Evolutionary conservation across 1,284 basidiomycete genomes (phyloP).

Genomic region (Microbotryomycetes sp.): DNA sequence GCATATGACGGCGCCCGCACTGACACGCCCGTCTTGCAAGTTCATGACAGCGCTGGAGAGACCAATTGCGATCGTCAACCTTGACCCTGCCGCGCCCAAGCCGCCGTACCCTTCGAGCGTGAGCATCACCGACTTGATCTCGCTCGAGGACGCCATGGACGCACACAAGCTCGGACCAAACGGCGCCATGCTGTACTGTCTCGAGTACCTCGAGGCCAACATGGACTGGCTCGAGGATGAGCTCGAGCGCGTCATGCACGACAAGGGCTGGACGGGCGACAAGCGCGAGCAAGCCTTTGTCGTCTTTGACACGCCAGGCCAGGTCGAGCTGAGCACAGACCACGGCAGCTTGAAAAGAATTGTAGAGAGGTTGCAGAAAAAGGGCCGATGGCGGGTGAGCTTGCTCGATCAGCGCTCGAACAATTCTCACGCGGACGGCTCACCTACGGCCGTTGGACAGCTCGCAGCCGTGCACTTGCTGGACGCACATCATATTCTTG

Average conservation of each 20-base stretch:
- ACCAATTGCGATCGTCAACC: constrained; percentile 82
- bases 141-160: constrained; percentile 79
- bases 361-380: constrained; percentile 57
- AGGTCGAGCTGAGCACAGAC: constrained; percentile 95
- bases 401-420: not conserved
- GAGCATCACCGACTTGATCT: constrained; percentile 78
- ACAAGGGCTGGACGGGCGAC: constrained; percentile 38
- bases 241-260: constrained; percentile 45
- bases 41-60: constrained; percentile 79
- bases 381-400: constrained; percentile 77
- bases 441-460: constrained; percentile 45
- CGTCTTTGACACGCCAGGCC: constrained; percentile 92
- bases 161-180: constrained; percentile 86
- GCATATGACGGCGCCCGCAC: too few species aligned
- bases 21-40: constrained; percentile 33
- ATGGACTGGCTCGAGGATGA: constrained; percentile 82
- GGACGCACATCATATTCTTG: constrained; percentile 94
- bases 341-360: constrained; percentile 80
- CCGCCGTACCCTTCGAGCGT: constrained; percentile 87
- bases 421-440: not conserved
- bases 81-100: constrained; percentile 87
- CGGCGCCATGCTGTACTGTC: constrained; percentile 92
- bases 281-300: constrained; percentile 67
- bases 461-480: constrained; percentile 90
- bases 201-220: constrained; percentile 95